Evolutionary conservation across 2,329 filamentous ascomycete species (phyloP), one percentile per base, ranked within the genome.

Genomic region (Cercospora sp.): DNA sequence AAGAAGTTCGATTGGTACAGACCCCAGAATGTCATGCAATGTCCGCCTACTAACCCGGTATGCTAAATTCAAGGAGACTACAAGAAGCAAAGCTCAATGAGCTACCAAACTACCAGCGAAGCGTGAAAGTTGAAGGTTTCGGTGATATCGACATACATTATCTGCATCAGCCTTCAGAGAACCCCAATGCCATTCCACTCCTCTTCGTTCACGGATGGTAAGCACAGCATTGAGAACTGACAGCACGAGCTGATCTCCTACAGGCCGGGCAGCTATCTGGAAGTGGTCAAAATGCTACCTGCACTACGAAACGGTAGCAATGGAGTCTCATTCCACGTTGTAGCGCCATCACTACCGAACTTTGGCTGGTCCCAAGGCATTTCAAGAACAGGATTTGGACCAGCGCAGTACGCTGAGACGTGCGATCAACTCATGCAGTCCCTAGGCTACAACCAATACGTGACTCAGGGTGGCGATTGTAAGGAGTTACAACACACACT

Each of bases 301-400:
- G 71, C 83, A 1, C 77, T 87, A 9, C 77, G 79, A 5, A 70
- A 75, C 13, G 75, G 74, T 13, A 72, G 76, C 5, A 78, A 79
- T 8, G 74, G 77, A 4, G 84, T 85, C 2, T 83, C 87, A 0
- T 91, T 91, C 72, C 87, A 91, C 73, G 76, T 91, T 20, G 84
- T 91, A 30, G 86, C 87, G n/a, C 89, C 90, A 2, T 87, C 69
- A 26, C 64, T 72, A 8, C 72, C 72, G 0, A 89, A 89, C 0
- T 81, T 90, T 58, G 89, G 88, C 18, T 91, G 91, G 75, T 90
- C 88, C 75, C 88, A 91, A 75, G 81, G 87, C 1, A 81, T 89
- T 55, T 80, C 82, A 1, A 81, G 81, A 65, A 83, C 83, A 58
- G 79, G 79, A 6, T 81, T 84, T 72, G 82, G 84, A 9, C 77